Base-by-base conservation (phyloP, 2,329 filamentous ascomycete species). In the Aplosporella prunicola region DNA sequence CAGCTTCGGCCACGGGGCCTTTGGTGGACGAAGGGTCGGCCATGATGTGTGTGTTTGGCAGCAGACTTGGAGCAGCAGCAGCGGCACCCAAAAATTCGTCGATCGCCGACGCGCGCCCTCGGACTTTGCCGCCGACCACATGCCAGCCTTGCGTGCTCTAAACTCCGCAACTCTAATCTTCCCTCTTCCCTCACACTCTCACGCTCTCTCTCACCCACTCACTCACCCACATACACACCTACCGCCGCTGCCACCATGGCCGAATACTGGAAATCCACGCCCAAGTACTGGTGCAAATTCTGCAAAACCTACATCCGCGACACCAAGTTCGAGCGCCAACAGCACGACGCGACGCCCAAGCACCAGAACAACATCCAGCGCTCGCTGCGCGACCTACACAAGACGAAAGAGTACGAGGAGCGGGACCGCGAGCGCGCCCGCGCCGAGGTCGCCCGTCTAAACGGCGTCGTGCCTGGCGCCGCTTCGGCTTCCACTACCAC, bases 181-280 rank as follows among this genome's bases (percentile, higher is more conserved):
- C 8, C 22, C 8, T 24, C 22, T 8, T 24, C 22, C 22, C 8
- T 24, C 22, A 24, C 6, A 23, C 7, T 9, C 10, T 9, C 34
- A 10, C 16, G n/a, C 25, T 8, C 27, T 3, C 4, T 16, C 14
- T n/a, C 18, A 11, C 5, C 20, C 11, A 14, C n/a, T n/a, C 20
- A 22, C n/a, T 17, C 16, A 9, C 17, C 10, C 13, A 15, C 5
- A n/a, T 24, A 8, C 8, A 20, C 11, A 3, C 20, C n/a, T 14
- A 11, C 16, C 15, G 20, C 11, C 29, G 9, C 15, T 29, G n/a
- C 20, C 9, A 56, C 46, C 32, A 96, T 98, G 91, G 80, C 91
- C 0, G 91, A 96, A 70, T 93, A 94, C 65, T 96, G 91, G 91
- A 96, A 96, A 60, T 95, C 89, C 14, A 94, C 88, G 59, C 88